phyloP scores from a whole-genome alignment of 345 rosid species.

The Trapa incisa region DNA sequence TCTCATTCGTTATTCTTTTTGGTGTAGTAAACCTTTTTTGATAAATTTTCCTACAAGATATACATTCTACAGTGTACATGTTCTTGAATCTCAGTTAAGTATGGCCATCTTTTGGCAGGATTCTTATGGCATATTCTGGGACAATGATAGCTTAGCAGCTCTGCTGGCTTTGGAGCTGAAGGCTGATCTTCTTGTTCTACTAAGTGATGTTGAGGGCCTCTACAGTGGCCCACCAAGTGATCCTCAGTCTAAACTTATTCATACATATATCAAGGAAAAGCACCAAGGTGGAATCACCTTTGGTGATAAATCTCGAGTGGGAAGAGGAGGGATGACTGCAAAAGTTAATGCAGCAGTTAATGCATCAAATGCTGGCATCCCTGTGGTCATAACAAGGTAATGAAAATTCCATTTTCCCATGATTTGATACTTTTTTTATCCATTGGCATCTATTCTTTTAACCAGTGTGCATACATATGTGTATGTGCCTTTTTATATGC shows the following conservation, averaged over 20 bases:
- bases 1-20: not conserved
- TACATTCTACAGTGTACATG: not conserved
- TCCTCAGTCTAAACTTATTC: slow-evolving; percentile 77
- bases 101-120: slow-evolving; percentile 41
- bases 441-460: not conserved
- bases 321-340: slow-evolving; percentile 99
- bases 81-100: not conserved
- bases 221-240: slow-evolving; percentile 95
- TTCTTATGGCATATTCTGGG: slow-evolving; percentile 98
- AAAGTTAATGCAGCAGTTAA: slow-evolving; percentile 93
- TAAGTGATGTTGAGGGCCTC: slow-evolving; percentile 97
- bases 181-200: slow-evolving; percentile 87
- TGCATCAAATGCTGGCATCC: slow-evolving; percentile 85
- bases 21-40: not conserved
- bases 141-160: slow-evolving; percentile 96
- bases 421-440: not conserved
- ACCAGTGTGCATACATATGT: not conserved
- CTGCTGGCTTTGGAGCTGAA: slow-evolving; percentile 79
- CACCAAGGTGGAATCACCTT: slow-evolving; percentile 85
- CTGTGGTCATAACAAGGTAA: slow-evolving; percentile 95
- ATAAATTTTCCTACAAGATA: not conserved
- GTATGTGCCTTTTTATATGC: not conserved
- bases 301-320: slow-evolving; percentile 96
- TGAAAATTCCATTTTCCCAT: not conserved
- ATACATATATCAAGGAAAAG: slow-evolving; percentile 64